A percentile compares a stretch with the other conserved stretches of the same genome.
phyloP scores from a whole-genome alignment of 306 rosid genomes.

The Astragalus glycyphyllos region DNA sequence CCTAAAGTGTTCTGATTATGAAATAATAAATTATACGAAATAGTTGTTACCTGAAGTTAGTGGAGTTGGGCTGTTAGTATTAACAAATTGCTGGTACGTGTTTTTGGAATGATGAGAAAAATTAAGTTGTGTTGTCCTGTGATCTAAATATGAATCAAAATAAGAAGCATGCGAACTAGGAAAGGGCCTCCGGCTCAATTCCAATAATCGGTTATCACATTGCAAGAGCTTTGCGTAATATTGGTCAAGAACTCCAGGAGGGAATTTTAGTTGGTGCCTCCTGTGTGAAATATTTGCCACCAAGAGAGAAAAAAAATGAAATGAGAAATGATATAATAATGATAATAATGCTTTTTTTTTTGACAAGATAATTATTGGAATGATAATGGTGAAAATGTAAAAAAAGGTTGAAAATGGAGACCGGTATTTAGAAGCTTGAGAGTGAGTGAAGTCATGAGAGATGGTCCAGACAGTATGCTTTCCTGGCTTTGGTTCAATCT shows the following conservation, averaged over 20 bases:
- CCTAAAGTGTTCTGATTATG: too few species aligned
- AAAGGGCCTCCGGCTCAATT: slow-evolving; percentile 47
- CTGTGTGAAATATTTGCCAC: slow-evolving; percentile 24
- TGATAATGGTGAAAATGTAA: not conserved
- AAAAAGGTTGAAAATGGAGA: not conserved
- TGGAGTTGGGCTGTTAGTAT: not conserved
- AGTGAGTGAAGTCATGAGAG: slow-evolving; percentile 42
- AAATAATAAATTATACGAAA: too few species aligned
- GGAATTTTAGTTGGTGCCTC: slow-evolving; percentile 52
- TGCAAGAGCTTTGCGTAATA: slow-evolving; percentile 49
- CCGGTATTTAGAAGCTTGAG: slow-evolving; percentile 44
- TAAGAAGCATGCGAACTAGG: slow-evolving; percentile 46
- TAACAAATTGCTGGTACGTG: not conserved
- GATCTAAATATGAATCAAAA: slow-evolving; percentile 42
- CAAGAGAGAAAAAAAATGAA: not conserved
- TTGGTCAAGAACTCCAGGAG: slow-evolving; percentile 53
- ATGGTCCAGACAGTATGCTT: slow-evolving; percentile 47
- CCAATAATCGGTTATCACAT: slow-evolving; percentile 42
- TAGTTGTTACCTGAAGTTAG: slow-evolving; percentile 32
- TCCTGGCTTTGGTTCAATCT: slow-evolving; percentile 38
- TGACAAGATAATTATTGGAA: too few species aligned
- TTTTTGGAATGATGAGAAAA: not conserved
- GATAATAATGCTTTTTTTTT: not conserved
- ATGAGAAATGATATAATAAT: not conserved
- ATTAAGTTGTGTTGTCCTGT: slow-evolving; percentile 31